Percentiles rank a stretch among this genome's conserved stretches.
These are phyloP conservation scores for Eucalyptus pauciflora DNA, from an alignment of 345 rosid genomes.

Conservation along the genomic window DNA sequence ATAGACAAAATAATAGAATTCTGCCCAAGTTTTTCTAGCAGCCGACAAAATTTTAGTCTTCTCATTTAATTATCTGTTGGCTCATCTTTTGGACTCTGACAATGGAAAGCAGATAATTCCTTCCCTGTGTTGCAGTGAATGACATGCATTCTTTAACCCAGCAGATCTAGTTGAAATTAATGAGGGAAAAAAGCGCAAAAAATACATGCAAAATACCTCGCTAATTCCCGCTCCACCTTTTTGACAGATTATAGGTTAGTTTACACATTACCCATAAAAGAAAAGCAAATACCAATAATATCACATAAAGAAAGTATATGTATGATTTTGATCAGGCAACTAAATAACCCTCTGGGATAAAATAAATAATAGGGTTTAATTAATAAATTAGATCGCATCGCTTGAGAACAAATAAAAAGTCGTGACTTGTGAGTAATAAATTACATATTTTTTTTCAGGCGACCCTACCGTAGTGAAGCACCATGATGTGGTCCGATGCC, in stretches of 20 bases:
- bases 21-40: background rate
- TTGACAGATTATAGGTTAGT: background rate
- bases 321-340: background rate
- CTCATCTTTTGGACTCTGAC: background rate
- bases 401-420: background rate
- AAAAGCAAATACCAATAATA: background rate
- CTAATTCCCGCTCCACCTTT: background rate
- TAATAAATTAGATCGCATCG: background rate
- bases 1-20: background rate
- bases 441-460: background rate
- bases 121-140: background rate
- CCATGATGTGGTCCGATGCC: conserved; percentile 19
- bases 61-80: background rate
- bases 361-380: background rate
- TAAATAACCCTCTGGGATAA: background rate
- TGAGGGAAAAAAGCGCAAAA: background rate
- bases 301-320: background rate
- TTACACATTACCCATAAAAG: background rate
- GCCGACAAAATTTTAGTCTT: background rate
- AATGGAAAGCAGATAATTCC: background rate
- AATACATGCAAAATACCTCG: background rate
- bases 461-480: conserved; percentile 23
- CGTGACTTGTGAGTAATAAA: background rate
- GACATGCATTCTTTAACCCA: background rate
- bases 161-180: background rate